Percentiles rank a stretch among this genome's conserved stretches.
Evolutionary conservation across 2,329 filamentous ascomycete genomes (phyloP).

Genomic region (Colletotrichum musae): DNA sequence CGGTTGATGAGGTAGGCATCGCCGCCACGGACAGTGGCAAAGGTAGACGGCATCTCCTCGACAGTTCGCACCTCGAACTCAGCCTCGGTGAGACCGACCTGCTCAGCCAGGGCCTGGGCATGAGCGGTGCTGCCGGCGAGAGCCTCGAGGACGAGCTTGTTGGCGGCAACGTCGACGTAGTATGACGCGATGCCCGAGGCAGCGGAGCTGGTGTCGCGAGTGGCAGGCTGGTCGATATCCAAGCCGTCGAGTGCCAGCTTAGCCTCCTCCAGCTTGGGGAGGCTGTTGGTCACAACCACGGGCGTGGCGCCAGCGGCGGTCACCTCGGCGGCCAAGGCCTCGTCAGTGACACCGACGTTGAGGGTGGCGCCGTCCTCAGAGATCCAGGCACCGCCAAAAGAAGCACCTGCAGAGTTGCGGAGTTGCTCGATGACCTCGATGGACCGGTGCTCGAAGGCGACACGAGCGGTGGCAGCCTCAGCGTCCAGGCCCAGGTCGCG

Average conservation of each 20-base stretch:
- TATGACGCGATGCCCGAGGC: conserved; percentile 53
- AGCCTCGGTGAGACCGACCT: conserved; percentile 53
- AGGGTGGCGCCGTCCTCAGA: conserved; percentile 51
- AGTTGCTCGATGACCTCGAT: conserved; percentile 55
- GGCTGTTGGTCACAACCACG: conserved; percentile 50
- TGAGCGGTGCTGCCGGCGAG: conserved; percentile 52
- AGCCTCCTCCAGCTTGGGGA: conserved; percentile 57
- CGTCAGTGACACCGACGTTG: conserved; percentile 55
- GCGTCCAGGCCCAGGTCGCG: conserved; percentile 57
- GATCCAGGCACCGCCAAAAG: conserved; percentile 57
- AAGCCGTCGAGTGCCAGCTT: conserved; percentile 59
- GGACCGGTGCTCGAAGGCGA: conserved; percentile 54
- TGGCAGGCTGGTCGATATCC: conserved; percentile 50
- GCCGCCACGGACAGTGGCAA: conserved; percentile 53
- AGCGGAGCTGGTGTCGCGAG: conserved; percentile 46
- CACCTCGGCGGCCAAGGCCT: conserved; percentile 52
- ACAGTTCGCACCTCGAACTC: conserved; percentile 56
- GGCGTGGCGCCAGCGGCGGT: conserved; percentile 53
- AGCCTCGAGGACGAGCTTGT: conserved; percentile 58
- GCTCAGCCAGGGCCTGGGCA: conserved; percentile 52
- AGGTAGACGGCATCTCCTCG: conserved; percentile 50
- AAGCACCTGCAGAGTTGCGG: conserved; percentile 48
- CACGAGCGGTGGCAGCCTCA: conserved; percentile 54
- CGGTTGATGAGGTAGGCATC: conserved; percentile 56
- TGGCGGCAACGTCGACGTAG: conserved; percentile 55